A percentile compares a stretch with the other conserved stretches of the same genome.
These are phyloP conservation scores for Calocybe cyanea DNA, from an alignment of 768 basidiomycete species.

Conservation along the genomic window DNA sequence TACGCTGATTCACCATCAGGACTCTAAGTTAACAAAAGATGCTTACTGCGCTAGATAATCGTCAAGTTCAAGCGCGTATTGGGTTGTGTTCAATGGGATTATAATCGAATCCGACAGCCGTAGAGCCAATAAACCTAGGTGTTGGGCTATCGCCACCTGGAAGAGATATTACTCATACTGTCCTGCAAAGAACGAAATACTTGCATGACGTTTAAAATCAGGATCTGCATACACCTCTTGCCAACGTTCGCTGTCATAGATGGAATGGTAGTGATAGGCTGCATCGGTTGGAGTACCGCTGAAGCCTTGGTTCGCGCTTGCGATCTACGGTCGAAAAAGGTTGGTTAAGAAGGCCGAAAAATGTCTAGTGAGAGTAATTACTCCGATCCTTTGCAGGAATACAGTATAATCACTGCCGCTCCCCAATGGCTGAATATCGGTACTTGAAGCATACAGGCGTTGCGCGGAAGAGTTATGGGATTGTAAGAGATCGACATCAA, in stretches of 20 bases:
- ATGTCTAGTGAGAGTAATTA: constrained; percentile 17
- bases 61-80: constrained; percentile 66
- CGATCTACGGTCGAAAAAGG: constrained; percentile 25
- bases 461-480: constrained; percentile 35
- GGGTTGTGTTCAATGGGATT: constrained; percentile 73
- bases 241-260: constrained; percentile 72
- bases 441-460: constrained; percentile 27
- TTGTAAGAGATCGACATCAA: constrained; percentile 40
- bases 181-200: constrained; percentile 17
- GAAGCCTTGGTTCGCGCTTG: constrained; percentile 43
- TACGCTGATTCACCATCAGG: constrained; percentile 16
- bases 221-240: constrained; percentile 76
- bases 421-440: constrained; percentile 60
- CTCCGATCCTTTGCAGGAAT: constrained; percentile 76
- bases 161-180: neutral
- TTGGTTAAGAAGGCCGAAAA: neutral
- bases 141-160: constrained; percentile 64
- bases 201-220: constrained; percentile 68
- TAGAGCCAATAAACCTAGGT: constrained; percentile 61
- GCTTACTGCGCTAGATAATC: constrained; percentile 58
- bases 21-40: neutral
- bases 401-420: constrained; percentile 91
- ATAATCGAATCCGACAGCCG: constrained; percentile 60
- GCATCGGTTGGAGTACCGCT: constrained; percentile 45
- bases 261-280: constrained; percentile 73